These are phyloP conservation scores for Fragosphaeria purpurea DNA, from an alignment of 2,329 filamentous ascomycete genomes.

Conservation along the genomic window DNA sequence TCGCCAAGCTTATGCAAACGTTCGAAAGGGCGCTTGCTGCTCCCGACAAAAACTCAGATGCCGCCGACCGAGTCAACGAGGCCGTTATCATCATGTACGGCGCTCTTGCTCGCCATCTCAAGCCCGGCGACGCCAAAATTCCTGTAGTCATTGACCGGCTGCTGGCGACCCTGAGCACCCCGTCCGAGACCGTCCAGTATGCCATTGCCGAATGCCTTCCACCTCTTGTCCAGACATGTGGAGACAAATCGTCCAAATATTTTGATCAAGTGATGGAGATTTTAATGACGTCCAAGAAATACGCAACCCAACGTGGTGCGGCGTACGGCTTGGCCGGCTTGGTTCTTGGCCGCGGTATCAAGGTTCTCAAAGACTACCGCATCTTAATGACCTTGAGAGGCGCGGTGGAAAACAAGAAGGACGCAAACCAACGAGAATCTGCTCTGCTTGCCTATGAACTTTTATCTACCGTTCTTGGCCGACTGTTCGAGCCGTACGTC, in stretches of 20 bases:
- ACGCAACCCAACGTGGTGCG: slow-evolving; percentile 83
- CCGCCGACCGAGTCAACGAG: slow-evolving; percentile 85
- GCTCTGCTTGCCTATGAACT: slow-evolving; percentile 86
- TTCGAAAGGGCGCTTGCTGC: slow-evolving; percentile 84
- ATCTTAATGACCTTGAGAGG: slow-evolving; percentile 72
- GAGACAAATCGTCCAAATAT: slow-evolving; percentile 68
- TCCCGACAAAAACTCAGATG: slow-evolving; percentile 70
- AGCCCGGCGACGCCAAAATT: slow-evolving; percentile 74
- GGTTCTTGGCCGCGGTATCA: slow-evolving; percentile 77
- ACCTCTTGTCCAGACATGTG: slow-evolving; percentile 74
- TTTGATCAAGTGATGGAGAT: slow-evolving; percentile 71
- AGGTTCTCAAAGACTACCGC: slow-evolving; percentile 70
- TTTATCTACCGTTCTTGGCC: slow-evolving; percentile 73
- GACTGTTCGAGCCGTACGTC: slow-evolving; percentile 90
- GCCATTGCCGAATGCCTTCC: slow-evolving; percentile 91
- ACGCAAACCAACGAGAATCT: slow-evolving; percentile 77
- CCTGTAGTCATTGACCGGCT: slow-evolving; percentile 81
- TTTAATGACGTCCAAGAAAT: slow-evolving; percentile 79
- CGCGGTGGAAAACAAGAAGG: slow-evolving; percentile 92
- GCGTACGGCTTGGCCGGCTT: slow-evolving; percentile 92
- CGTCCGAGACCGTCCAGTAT: slow-evolving; percentile 93
- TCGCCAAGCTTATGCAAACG: slow-evolving; percentile 84
- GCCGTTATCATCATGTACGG: slow-evolving; percentile 97
- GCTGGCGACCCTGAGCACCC: slow-evolving; percentile 79
- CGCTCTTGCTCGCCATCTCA: slow-evolving; percentile 79